Evolutionary conservation across 1,284 basidiomycete genomes (phyloP).

Genomic region (Uromyces viciae-fabae): DNA sequence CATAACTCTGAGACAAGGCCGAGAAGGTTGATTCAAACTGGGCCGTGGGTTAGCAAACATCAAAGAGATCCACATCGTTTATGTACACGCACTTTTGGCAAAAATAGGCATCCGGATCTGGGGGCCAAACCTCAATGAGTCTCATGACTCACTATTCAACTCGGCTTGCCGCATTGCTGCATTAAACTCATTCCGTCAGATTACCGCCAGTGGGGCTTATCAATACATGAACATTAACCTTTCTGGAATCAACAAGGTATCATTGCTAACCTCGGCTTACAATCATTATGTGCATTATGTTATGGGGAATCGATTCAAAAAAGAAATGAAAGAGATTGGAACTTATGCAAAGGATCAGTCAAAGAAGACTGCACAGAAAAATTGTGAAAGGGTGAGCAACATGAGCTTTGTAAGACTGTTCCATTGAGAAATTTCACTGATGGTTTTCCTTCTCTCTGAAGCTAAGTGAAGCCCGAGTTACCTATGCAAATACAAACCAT

Average conservation of each 20-base stretch:
- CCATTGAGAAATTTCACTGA: background rate
- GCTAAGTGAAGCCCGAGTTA: background rate
- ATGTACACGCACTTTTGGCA: background rate
- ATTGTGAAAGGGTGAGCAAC: conserved; percentile 4
- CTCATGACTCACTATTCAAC: conserved; percentile 6
- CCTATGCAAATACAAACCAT: background rate
- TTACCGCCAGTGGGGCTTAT: background rate
- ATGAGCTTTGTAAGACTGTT: background rate
- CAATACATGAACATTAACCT: conserved; percentile 10
- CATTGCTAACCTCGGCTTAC: background rate
- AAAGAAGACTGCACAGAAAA: background rate
- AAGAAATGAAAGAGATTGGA: background rate
- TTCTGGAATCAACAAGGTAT: background rate
- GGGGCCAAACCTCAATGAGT: conserved; percentile 1
- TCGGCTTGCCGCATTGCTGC: background rate
- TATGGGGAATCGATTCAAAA: conserved; percentile 6
- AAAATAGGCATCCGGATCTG: conserved; percentile 1
- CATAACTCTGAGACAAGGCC: background rate
- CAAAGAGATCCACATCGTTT: conserved; percentile 1
- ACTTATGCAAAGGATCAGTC: background rate
- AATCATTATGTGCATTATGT: conserved; percentile 30
- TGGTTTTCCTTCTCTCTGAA: background rate
- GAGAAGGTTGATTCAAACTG: background rate
- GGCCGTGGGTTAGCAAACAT: background rate
- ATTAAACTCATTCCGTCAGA: background rate